A percentile compares a stretch with the other conserved stretches of the same genome.
Conservation (phyloP, 2,329 filamentous ascomycete genomes). For the Teratosphaeria viscida region DNA sequence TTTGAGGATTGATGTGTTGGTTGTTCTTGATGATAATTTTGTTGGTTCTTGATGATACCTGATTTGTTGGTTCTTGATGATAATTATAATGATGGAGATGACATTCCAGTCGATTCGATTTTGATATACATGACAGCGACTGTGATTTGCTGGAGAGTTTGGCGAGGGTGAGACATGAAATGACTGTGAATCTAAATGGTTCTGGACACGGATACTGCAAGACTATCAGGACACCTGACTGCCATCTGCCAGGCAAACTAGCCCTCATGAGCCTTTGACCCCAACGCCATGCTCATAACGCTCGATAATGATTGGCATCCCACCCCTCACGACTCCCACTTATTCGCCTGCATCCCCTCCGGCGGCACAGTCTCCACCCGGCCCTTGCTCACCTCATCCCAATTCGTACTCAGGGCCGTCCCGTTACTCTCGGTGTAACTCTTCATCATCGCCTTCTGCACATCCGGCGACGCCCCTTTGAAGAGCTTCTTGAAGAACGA, state of each 20-base stretch:
- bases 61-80: too few relatives aligned
- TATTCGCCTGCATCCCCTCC: slow-evolving; percentile 63
- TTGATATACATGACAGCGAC: neutral
- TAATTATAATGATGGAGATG: too few relatives aligned
- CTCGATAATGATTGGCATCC: neutral
- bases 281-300: neutral
- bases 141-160: neutral
- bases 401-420: slow-evolving; percentile 84
- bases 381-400: slow-evolving; percentile 65
- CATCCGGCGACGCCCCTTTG: slow-evolving; percentile 63
- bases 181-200: neutral
- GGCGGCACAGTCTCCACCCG: slow-evolving; percentile 65
- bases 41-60: too few relatives aligned
- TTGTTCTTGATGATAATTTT: too few relatives aligned
- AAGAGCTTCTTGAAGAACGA: slow-evolving; percentile 87
- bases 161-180: neutral
- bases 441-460: slow-evolving; percentile 93
- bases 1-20: too few relatives aligned
- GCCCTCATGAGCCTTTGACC: neutral
- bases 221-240: neutral
- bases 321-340: neutral
- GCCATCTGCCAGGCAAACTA: neutral
- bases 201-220: neutral
- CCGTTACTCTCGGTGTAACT: slow-evolving; percentile 90
- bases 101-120: neutral